These are phyloP conservation scores for Trichoderma gracile DNA, from an alignment of 2,329 filamentous ascomycete genomes.

Conservation along the genomic window DNA sequence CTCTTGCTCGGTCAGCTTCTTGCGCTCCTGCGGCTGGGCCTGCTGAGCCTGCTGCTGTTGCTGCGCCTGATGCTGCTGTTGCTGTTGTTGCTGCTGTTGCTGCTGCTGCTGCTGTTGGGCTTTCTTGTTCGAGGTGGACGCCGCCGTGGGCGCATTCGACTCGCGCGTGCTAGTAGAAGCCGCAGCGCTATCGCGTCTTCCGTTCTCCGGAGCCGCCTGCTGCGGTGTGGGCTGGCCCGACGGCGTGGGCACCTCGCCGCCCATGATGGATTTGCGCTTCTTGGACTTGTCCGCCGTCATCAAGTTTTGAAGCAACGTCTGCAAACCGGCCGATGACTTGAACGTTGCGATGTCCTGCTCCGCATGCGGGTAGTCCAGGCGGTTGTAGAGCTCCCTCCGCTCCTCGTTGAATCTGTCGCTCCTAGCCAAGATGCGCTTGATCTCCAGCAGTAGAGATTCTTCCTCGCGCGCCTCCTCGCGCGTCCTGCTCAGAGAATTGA, in stretches of 20 bases:
- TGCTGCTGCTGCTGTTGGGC: slow-evolving; percentile 39
- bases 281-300: slow-evolving; percentile 83
- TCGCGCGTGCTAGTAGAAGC: slow-evolving; percentile 45
- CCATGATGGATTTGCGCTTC: slow-evolving; percentile 73
- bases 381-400: slow-evolving; percentile 79
- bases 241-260: slow-evolving; percentile 54
- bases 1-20: slow-evolving; percentile 73
- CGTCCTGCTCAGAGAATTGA: slow-evolving; percentile 74
- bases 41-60: slow-evolving; percentile 36
- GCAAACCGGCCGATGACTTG: slow-evolving; percentile 77
- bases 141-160: slow-evolving; percentile 39
- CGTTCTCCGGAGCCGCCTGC: slow-evolving; percentile 40
- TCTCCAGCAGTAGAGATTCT: slow-evolving; percentile 81
- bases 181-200: slow-evolving; percentile 56
- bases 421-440: slow-evolving; percentile 86
- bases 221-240: slow-evolving; percentile 43
- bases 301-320: slow-evolving; percentile 78
- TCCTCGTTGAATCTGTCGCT: slow-evolving; percentile 86
- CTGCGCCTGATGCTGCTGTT: slow-evolving; percentile 33
- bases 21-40: slow-evolving; percentile 55
- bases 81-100: slow-evolving; percentile 36
- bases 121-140: slow-evolving; percentile 53
- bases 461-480: slow-evolving; percentile 91
- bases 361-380: slow-evolving; percentile 76
- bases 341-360: slow-evolving; percentile 74